These are phyloP conservation scores for Aspergillus costaricaensis DNA, from an alignment of 2,329 filamentous ascomycete genomes.

Conservation along the genomic window DNA sequence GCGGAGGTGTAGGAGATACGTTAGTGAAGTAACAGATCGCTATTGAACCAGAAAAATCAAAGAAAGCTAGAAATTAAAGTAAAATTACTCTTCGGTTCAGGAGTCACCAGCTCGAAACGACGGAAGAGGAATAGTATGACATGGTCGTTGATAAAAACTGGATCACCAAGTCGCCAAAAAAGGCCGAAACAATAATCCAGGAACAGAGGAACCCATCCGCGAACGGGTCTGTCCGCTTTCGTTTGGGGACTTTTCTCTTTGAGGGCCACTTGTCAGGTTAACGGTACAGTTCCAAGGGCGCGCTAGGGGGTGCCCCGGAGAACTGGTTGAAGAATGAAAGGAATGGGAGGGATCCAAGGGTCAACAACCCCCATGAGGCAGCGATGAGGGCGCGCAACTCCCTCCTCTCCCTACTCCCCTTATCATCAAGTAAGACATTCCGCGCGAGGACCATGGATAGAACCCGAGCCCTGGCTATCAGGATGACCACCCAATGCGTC, in stretches of 20 bases:
- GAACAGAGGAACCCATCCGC: conserved; percentile 3
- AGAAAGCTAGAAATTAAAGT: conserved; percentile 4
- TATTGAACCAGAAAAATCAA: not conserved
- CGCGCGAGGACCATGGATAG: not conserved
- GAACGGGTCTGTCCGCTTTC: conserved; percentile 12
- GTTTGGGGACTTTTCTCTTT: not conserved
- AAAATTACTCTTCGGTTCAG: conserved; percentile 2
- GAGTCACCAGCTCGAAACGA: conserved; percentile 1
- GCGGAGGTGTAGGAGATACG: conserved; percentile 2
- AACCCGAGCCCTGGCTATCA: not conserved
- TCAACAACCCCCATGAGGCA: not conserved
- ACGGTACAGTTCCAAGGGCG: not conserved
- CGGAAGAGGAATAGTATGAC: conserved; percentile 13
- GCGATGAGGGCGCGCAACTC: not conserved
- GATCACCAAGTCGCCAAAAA: not conserved
- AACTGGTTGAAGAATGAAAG: conserved; percentile 1
- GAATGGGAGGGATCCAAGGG: not conserved
- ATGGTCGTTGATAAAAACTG: not conserved
- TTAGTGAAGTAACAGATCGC: conserved; percentile 1
- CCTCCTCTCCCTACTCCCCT: not conserved
- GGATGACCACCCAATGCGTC: not conserved
- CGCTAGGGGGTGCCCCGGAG: conserved; percentile 4
- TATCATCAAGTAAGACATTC: not conserved
- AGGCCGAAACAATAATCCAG: not conserved
- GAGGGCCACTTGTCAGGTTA: conserved; percentile 1